Percentiles rank a stretch among this genome's conserved stretches.
Conservation (phyloP, 2,329 filamentous ascomycete species). For the Arthroderma sp. region DNA sequence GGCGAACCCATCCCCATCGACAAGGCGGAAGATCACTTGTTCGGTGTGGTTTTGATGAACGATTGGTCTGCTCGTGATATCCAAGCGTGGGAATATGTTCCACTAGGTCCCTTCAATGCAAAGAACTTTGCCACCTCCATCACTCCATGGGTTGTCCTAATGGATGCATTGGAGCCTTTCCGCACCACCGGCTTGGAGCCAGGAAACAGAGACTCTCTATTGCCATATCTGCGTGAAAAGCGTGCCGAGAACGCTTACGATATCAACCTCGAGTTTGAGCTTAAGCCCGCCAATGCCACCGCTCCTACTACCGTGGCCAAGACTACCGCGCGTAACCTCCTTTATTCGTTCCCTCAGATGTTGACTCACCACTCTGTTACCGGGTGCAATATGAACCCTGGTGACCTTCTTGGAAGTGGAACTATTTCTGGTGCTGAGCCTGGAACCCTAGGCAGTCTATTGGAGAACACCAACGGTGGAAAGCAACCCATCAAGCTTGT, state of each 20-base stretch:
- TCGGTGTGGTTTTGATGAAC: conserved; percentile 71
- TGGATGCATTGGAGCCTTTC: conserved; percentile 62
- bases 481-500: conserved; percentile 50
- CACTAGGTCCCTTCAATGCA: conserved; percentile 66
- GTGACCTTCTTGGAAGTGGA: conserved; percentile 64
- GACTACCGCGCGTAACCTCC: conserved; percentile 51
- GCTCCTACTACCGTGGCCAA: conserved; percentile 44
- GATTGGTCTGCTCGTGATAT: conserved; percentile 79
- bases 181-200: conserved; percentile 39
- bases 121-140: conserved; percentile 76
- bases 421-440: conserved; percentile 56
- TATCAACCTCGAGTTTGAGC: conserved; percentile 54
- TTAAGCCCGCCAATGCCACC: conserved; percentile 31
- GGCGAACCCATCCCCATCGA: conserved; percentile 51
- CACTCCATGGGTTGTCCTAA: conserved; percentile 64
- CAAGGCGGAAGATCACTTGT: conserved; percentile 57
- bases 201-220: conserved; percentile 39
- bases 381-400: conserved; percentile 59
- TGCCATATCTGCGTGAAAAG: conserved; percentile 54
- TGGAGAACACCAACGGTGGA: conserved; percentile 60
- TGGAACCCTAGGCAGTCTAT: conserved; percentile 51
- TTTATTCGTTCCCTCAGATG: conserved; percentile 80
- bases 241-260: conserved; percentile 50
- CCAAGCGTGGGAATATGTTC: conserved; percentile 74
- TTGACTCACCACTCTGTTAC: conserved; percentile 65